Evolutionary conservation across 805 yeast genomes (phyloP), one percentile per base, ranked within the genome.

Genomic region (Maudiozyma serrabonitensis): DNA sequence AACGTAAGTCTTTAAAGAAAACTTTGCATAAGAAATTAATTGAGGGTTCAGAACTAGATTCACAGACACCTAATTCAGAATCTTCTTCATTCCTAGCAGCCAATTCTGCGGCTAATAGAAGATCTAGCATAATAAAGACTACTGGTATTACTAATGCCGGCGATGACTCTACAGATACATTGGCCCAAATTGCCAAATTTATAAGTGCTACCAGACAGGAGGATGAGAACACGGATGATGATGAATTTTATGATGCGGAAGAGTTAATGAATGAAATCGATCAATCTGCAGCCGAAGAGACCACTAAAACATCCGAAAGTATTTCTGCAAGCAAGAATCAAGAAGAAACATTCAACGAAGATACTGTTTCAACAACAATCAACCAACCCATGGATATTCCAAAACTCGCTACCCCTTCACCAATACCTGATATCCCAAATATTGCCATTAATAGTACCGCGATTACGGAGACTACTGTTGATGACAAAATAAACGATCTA

Each of bases 161-260:
- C 19, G 49, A 45, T 4, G 21, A 37, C 8, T 50, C 56, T 9
- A 19, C 50, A 2, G 57, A 51, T 43, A 56, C 61, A 1, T 50
- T 58, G 19, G 60, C 58, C 11, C 61, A 61, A 44, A 58, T 60
- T 43, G 67, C 61, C 7, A 56, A 57, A 40, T 59, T 55, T 46
- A 57, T 63, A 18, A 57, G 53, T 28, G 58, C 61, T 2, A 56
- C 62, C 15, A 55, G 58, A 28, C 54, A 54, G 9, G 56, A 56
- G 32, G 63, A 59, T 41, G 66, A 59, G 41, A 48, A 74, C 28
- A 73, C 79, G 16, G 79, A 79, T 18, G 46, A 44, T 21, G 46
- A 44, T 21, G 90, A 82, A 57, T 84, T 86, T 58, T 85, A 82
- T 61, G 93, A 85, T 67, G 90, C 91, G 9, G 86, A 79, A 55